Conservation (phyloP, 2,329 filamentous ascomycete species). For the Ceratocystis eucalypticola region DNA sequence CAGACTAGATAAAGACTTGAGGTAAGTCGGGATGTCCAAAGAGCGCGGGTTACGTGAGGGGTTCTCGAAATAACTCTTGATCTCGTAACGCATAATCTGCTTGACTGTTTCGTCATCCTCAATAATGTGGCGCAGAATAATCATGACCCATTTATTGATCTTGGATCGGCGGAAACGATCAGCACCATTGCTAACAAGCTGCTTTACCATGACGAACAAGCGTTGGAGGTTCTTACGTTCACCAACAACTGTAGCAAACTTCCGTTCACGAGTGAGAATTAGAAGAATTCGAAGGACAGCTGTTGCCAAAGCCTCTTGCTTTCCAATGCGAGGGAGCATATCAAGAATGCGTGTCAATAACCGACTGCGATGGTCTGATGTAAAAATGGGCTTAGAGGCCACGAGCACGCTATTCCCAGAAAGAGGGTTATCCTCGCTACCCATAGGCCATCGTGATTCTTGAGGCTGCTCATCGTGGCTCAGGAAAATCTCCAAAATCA, state of each 20-base stretch:
- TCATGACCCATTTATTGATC: conserved; percentile 54
- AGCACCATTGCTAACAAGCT: conserved; percentile 67
- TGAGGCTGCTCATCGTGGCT: conserved; percentile 74
- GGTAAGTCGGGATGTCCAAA: conserved; percentile 57
- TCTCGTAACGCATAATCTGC: conserved; percentile 84
- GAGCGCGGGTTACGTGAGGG: conserved; percentile 37
- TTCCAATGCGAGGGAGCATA: conserved; percentile 72
- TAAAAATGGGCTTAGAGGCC: conserved; percentile 29
- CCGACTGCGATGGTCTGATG: conserved; percentile 42
- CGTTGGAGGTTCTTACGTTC: conserved; percentile 82
- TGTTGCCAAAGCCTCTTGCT: conserved; percentile 71
- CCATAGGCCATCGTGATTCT: conserved; percentile 55
- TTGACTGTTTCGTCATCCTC: conserved; percentile 86
- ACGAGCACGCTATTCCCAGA: conserved; percentile 23
- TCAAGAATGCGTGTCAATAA: conserved; percentile 70
- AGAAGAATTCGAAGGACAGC: conserved; percentile 74
- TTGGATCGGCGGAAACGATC: conserved; percentile 50
- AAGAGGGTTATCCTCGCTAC: conserved; percentile 35
- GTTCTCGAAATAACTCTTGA: conserved; percentile 61
- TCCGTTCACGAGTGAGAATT: conserved; percentile 68
- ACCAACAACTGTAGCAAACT: conserved; percentile 60
- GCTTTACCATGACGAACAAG: conserved; percentile 89
- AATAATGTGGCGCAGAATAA: conserved; percentile 79
- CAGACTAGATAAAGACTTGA: conserved; percentile 64
- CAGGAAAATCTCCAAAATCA: conserved; percentile 83